Conservation (phyloP, 192 early-diverging fungal genomes). For the Entomortierella parvispora region DNA sequence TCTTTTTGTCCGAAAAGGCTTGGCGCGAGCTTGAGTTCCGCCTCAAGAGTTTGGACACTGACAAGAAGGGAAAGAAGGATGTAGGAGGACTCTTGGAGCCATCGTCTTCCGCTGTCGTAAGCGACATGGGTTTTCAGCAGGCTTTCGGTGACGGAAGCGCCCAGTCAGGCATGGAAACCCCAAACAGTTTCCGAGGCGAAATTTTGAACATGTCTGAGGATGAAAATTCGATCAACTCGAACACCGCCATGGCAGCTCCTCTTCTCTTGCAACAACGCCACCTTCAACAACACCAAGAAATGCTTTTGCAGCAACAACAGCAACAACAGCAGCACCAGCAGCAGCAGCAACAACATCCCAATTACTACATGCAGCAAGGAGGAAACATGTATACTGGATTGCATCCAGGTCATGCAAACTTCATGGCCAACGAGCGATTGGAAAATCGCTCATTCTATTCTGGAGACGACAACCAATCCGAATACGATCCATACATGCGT, state of each 20-base stretch:
- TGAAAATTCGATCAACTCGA: conserved; percentile 49
- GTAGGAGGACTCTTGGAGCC: conserved; percentile 45
- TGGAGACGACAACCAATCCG: conserved; percentile 67
- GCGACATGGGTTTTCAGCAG: conserved; percentile 43
- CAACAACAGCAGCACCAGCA: conserved; percentile 32
- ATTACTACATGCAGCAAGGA: conserved; percentile 6
- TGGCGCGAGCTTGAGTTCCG: conserved; percentile 90
- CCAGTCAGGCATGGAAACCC: conserved; percentile 26
- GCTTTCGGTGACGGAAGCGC: conserved; percentile 31
- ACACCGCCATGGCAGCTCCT: conserved; percentile 39
- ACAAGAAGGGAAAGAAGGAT: conserved; percentile 63
- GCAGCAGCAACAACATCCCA: conserved; percentile 21
- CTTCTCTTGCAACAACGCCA: conserved; percentile 48
- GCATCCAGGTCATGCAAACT: conserved; percentile 30
- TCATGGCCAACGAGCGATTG: conserved; percentile 43
- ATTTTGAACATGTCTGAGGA: conserved; percentile 45
- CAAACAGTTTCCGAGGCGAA: conserved; percentile 43
- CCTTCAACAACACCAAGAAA: conserved; percentile 44
- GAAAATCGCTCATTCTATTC: conserved; percentile 55
- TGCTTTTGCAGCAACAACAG: conserved; percentile 30
- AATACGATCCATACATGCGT: conserved; percentile 70
- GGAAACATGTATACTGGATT: conserved; percentile 30
- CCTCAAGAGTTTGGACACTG: conserved; percentile 76
- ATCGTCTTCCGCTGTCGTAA: conserved; percentile 38
- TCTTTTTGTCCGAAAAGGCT: conserved; percentile 77